Base-by-base conservation (phyloP, 1,139 yeast genomes). In the Candida sp. region DNA sequence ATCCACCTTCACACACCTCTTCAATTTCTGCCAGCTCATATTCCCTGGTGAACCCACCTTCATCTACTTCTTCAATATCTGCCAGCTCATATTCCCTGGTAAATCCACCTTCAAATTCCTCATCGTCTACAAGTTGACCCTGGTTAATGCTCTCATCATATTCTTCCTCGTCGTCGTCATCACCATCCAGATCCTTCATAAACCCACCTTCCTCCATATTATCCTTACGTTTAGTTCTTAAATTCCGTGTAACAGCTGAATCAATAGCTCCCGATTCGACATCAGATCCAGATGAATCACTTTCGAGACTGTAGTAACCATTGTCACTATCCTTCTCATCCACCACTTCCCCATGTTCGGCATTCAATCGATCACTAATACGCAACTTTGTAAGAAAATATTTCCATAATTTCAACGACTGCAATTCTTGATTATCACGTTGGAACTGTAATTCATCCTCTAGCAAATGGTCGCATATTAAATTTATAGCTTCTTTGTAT, bases 351-450 rank as follows among this genome's bases (percentile, higher is more conserved):
- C 96, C 96, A 60, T 87, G 95, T 22, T 75, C 69, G 36, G 58
- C 61, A 45, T 86, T 79, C 47, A 91, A 69, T 40, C 97, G 70
- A n/a, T 77, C 78, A 46, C 77, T 74, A 33, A 93, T 88, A 45
- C 88, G 72, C 43, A 91, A 65, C 43, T 88, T 93, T 7, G 84
- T 71, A 48, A 91, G 67, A 50, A 89, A 74, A 43, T 77, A 70
- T 49, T 81, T 79, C 99, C 99, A 93, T 42, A 81, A 75, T 47
- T 74, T 66, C 51, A 91, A 61, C 0, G 93, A 84, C 40, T 72
- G 70, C 39, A 72, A 49, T 40, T 77, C 79, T 8, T 75, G 64
- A 29, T 74, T 69, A 37, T 64, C 64, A 43, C 75, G 66, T 43
- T 68, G 70, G 29, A 70, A 71, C 37, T 80, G 81, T 38, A 71